Evolutionary conservation across 768 basidiomycete species (phyloP).

Genomic region (Asterophora lycoperdoides): DNA sequence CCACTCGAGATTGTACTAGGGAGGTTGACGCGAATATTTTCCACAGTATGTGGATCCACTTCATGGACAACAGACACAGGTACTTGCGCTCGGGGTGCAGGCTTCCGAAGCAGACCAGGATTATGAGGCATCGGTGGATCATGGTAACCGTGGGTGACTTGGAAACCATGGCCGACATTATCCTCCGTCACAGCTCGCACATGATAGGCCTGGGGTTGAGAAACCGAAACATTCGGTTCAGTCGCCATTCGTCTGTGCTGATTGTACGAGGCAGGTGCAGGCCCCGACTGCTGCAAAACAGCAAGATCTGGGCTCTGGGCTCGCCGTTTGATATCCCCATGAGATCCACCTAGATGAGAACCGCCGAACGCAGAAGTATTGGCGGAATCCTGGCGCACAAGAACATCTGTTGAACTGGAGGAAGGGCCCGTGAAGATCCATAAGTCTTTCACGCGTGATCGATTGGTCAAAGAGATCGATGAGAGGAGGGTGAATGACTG

Average conservation of each 20-base stretch:
- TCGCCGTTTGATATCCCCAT: constrained; percentile 21
- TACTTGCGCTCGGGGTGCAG: constrained; percentile 58
- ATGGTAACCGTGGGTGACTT: constrained; percentile 9
- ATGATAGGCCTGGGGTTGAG: constrained; percentile 20
- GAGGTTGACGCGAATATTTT: constrained; percentile 37
- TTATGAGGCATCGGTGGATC: constrained; percentile 16
- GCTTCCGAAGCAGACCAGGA: constrained; percentile 47
- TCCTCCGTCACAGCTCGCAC: constrained; percentile 29
- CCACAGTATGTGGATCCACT: constrained; percentile 14
- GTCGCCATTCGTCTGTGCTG: constrained; percentile 36
- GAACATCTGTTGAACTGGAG: constrained; percentile 26
- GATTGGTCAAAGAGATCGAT: constrained; percentile 67
- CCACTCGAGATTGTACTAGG: constrained; percentile 51
- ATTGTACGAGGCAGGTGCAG: constrained; percentile 12
- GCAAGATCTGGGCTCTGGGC: constrained; percentile 14
- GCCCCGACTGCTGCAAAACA: constrained; percentile 7
- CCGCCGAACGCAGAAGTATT: constrained; percentile 24
- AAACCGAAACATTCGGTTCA: constrained; percentile 22
- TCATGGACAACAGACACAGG: constrained; percentile 58
- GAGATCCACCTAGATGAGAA: constrained; percentile 18
- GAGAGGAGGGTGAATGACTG: constrained; percentile 66
- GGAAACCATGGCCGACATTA: background rate
- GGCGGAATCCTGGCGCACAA: constrained; percentile 29
- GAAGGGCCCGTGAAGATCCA: constrained; percentile 71
- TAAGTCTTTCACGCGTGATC: constrained; percentile 69